Base-by-base conservation (phyloP, 805 yeast genomes). In the Clavispora asparagi region DNA sequence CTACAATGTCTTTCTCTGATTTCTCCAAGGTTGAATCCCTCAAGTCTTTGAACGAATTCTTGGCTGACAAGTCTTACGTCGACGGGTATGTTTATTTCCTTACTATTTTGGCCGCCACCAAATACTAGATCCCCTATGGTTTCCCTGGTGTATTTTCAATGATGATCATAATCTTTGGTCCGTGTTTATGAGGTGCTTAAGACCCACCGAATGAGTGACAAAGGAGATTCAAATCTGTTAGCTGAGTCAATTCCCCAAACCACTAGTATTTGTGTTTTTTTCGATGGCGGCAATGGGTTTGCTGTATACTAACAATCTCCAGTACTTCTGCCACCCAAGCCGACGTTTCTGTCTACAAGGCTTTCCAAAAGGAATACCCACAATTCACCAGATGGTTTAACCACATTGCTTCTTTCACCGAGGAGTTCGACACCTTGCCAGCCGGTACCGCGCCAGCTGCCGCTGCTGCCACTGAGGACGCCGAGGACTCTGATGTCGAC, bases 361-460 rank as follows among this genome's bases (percentile, higher is more conserved):
- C 97, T 75, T 92, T 83, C 86, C 90, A 90, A 79, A 67, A 79
- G 65, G 74, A 85, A 74, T 92, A 75, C 87, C 97, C 97, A 73
- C 84, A 87, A 74, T 90, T 90, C 69, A 76, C 96, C 69, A 91
- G 98, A 82, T 94, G 97, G 97, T 89, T 86, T 82, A 88, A 88
- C 85, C 97, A 92, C 87, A 86, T 92, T 68, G 94, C 95, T 71
- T 83, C 97, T 53, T 87, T 82, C 82, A 78, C 90, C 59, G 89
- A 80, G 63, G 95, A 89, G 73, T 89, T 89, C 67, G 81, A 75
- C 56, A 63, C 84, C 54, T 78, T 86, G 68, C 95, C 95, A 74
- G 89, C 92, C 62, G 95, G 83, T 60, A 67, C 73, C 49, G 85
- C 77, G 51, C 81, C 85, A 63, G 77, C 23, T 19, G 23, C 79